Evolutionary conservation across 768 basidiomycete species (phyloP).

Genomic region (Symmetrospora coprosmae): DNA sequence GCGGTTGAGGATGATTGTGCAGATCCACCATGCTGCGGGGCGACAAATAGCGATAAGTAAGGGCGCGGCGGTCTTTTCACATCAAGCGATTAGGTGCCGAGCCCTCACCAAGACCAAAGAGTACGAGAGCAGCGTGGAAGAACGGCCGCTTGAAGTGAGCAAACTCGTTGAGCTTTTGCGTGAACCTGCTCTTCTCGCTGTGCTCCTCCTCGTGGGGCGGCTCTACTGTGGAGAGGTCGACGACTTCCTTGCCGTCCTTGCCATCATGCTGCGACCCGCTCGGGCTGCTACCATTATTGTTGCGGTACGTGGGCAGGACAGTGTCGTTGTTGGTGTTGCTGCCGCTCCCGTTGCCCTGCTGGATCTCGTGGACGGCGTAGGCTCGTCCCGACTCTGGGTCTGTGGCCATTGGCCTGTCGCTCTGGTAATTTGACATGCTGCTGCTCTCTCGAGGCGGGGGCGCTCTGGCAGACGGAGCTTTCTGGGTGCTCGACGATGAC

Average conservation of each 20-base stretch:
- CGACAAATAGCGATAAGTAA: background rate
- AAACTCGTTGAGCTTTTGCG: background rate
- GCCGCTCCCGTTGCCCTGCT: no score
- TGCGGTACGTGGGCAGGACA: conserved; percentile 11
- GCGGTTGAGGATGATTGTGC: conserved; percentile 6
- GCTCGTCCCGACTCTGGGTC: no score
- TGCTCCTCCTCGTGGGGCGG: conserved; percentile 13
- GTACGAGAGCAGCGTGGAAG: conserved; percentile 3
- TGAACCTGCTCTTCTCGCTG: conserved; percentile 7
- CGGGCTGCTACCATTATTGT: background rate
- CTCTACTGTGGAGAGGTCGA: conserved; percentile 1
- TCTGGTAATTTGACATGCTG: no score
- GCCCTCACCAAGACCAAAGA: conserved; percentile 16
- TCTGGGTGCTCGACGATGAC: no score
- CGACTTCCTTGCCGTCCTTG: background rate
- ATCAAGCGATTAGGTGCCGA: background rate
- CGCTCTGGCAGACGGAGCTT: no score
- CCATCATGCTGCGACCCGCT: background rate
- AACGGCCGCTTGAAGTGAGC: conserved; percentile 2
- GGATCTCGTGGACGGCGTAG: no score
- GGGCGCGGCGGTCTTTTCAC: background rate
- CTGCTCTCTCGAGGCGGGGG: no score
- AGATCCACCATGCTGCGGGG: background rate
- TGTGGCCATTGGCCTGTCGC: no score
- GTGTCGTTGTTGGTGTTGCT: conserved; percentile 1